These are phyloP conservation scores for Blastocladiella emersonii DNA, from an alignment of 371 early-diverging fungal species.

Conservation along the genomic window DNA sequence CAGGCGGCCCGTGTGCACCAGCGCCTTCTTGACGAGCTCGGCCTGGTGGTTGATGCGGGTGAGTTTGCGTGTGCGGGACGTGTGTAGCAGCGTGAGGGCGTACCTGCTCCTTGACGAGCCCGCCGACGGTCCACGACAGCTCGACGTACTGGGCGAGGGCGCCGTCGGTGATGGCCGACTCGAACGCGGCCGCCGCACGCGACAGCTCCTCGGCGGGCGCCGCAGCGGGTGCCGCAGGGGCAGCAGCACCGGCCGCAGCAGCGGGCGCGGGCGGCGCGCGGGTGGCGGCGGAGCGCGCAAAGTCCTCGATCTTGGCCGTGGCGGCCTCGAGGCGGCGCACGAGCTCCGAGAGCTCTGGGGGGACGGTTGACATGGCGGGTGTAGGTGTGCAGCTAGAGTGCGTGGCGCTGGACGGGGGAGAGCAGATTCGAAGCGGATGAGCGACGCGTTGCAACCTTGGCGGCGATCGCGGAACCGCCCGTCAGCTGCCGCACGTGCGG, in stretches of 20 bases:
- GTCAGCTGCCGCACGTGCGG: too few relatives aligned
- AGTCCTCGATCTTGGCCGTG: slow-evolving; percentile 65
- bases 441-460: too few relatives aligned
- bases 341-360: slow-evolving; percentile 18
- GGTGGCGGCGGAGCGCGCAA: slow-evolving; percentile 44
- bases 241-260: slow-evolving; percentile 19
- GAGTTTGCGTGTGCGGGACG: neutral
- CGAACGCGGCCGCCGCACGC: slow-evolving; percentile 42
- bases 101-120: slow-evolving; percentile 58
- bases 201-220: slow-evolving; percentile 12
- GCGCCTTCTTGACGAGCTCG: slow-evolving; percentile 31
- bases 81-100: neutral
- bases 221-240: slow-evolving; percentile 11
- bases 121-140: slow-evolving; percentile 47
- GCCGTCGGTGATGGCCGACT: slow-evolving; percentile 40
- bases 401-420: too few relatives aligned
- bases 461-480: too few relatives aligned
- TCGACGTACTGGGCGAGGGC: slow-evolving; percentile 36
- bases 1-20: slow-evolving; percentile 56
- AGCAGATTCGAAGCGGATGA: too few relatives aligned
- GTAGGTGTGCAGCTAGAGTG: too few relatives aligned
- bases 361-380: neutral
- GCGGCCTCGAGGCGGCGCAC: slow-evolving; percentile 74
- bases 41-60: slow-evolving; percentile 17
- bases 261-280: slow-evolving; percentile 26